Conservation (phyloP, 345 rosid genomes). For the Conringia planisiliqua region DNA sequence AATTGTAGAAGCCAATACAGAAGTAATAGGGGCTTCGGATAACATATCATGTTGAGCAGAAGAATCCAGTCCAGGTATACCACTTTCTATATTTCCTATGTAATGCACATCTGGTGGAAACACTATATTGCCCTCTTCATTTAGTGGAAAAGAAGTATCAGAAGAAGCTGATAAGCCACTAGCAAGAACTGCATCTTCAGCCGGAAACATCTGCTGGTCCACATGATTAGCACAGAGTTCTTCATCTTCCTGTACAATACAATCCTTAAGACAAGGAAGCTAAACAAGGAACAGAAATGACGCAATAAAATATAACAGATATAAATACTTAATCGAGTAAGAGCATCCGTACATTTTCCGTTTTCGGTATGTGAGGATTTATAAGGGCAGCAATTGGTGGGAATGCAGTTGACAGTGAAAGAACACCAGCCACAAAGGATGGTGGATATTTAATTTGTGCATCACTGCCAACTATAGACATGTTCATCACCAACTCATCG, state of each 20-base stretch:
- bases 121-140: constrained; percentile 33
- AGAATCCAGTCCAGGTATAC: constrained; percentile 82
- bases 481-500: constrained; percentile 51
- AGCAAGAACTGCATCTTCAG: constrained; percentile 44
- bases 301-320: background rate
- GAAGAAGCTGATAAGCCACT: constrained; percentile 47
- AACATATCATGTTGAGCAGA: constrained; percentile 50
- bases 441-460: constrained; percentile 66
- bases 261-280: constrained; percentile 13
- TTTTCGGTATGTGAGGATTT: constrained; percentile 34
- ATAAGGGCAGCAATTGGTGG: constrained; percentile 63
- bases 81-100: constrained; percentile 50
- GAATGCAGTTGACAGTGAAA: constrained; percentile 74
- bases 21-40: constrained; percentile 53
- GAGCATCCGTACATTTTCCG: constrained; percentile 43
- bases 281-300: constrained; percentile 8
- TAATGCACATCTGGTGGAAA: constrained; percentile 44
- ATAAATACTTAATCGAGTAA: constrained; percentile 4
- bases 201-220: constrained; percentile 39
- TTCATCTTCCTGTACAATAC: constrained; percentile 44
- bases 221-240: constrained; percentile 37
- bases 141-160: constrained; percentile 41
- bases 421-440: constrained; percentile 65
- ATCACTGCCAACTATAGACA: constrained; percentile 67
- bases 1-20: constrained; percentile 55